Evolutionary conservation across 2,329 filamentous ascomycete species (phyloP), one percentile per base, ranked within the genome.

Genomic region (Penicillium sp.): DNA sequence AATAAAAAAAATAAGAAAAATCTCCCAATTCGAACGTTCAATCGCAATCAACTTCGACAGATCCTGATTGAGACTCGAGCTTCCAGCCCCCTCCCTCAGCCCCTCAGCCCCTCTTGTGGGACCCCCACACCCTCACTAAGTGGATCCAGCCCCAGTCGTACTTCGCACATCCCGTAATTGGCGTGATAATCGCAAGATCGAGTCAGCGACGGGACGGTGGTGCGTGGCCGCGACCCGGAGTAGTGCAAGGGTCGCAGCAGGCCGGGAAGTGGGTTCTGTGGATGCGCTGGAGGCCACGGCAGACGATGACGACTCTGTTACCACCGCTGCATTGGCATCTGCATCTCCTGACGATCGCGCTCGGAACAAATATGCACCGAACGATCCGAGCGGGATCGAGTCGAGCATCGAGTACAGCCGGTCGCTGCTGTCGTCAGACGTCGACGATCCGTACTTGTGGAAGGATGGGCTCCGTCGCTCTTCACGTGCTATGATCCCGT

Each of bases 181-280:
- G 16, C 57, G 55, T 42, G 67, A 67, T 32, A 71, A 40, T 13
- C 58, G 59, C 34, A 58, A 53, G 27, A 70, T 65, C 44, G 64
- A 55, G 42, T 65, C 58, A 36, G 63, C 61, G 8, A 71, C 64
- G 26, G 65, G 63, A 29, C 59, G 66, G 55, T 71, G 68, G 35
- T 66, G 61, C 18, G 55, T 60, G 18, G 66, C 59, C 10, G 66
- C 67, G 23, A 64, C 58, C 14, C 60, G 61, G 30, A 70, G 59
- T 13, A 61, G 52, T 18, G 61, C 57, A 42, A 63, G 46, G 16
- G 57, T 59, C 30, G 56, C 57, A 13, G 57, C 43, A 7, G 59
- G 61, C 6, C 40, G 48, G 13, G 55, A 36, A 16, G 32, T 38
- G 26, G 42, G n/a, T 23, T 39, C 29, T 3, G 39, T 14, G 23